Conservation (phyloP, 225 moss, liverwort and hornwort species). For the Asterella californica region DNA sequence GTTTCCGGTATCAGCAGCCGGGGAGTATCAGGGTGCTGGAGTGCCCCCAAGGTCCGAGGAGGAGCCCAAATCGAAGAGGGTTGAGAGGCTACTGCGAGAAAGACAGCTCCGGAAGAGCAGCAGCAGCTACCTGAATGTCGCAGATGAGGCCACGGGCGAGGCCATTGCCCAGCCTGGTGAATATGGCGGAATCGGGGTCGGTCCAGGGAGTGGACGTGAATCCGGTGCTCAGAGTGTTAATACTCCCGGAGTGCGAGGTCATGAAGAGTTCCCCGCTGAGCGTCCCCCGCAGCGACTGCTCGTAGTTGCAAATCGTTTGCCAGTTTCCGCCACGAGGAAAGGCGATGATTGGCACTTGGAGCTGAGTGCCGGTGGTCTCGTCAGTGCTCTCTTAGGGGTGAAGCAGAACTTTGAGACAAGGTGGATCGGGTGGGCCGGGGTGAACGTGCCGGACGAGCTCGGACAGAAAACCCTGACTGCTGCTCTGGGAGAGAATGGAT, state of each 20-base stretch:
- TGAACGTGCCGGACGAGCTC: constrained; percentile 57
- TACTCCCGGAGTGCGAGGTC: background rate
- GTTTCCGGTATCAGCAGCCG: constrained; percentile 11
- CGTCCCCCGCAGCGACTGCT: constrained; percentile 57
- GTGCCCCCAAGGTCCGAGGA: constrained; percentile 9
- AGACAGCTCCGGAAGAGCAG: constrained; percentile 56
- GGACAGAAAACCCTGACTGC: constrained; percentile 48
- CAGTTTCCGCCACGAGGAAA: constrained; percentile 60
- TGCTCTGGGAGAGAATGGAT: constrained; percentile 64
- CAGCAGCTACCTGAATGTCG: constrained; percentile 24
- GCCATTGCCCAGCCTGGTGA: constrained; percentile 31
- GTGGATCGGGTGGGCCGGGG: constrained; percentile 93
- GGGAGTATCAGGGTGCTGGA: constrained; percentile 13
- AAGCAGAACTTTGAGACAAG: constrained; percentile 68
- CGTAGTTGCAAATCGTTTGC: constrained; percentile 84
- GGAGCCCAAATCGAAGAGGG: constrained; percentile 32
- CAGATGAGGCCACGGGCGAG: constrained; percentile 55
- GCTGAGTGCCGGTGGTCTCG: constrained; percentile 81
- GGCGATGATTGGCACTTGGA: constrained; percentile 58
- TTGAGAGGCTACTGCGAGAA: constrained; percentile 79
- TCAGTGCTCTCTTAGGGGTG: constrained; percentile 86
- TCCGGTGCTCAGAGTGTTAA: background rate
- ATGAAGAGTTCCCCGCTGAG: background rate
- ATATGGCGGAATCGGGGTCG: constrained; percentile 48
- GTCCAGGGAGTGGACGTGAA: constrained; percentile 35